Evolutionary conservation across 768 basidiomycete genomes (phyloP).

Genomic region (Panaeolus papilionaceus): DNA sequence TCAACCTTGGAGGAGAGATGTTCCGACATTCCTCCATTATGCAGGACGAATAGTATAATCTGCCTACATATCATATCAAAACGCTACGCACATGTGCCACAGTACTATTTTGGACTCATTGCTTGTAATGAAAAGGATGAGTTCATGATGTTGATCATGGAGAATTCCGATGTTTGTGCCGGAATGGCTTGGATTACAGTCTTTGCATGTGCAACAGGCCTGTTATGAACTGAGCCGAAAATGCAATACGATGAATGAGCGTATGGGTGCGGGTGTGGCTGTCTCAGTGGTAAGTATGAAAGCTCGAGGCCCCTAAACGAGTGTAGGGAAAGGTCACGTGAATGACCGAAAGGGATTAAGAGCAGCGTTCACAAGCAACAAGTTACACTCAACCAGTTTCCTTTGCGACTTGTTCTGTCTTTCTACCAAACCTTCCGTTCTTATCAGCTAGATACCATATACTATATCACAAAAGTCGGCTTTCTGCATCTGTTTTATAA

Average conservation of each 20-base stretch:
- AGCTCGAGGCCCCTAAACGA: slow-evolving; percentile 1
- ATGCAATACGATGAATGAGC: too few relatives aligned
- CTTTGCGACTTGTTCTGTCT: slow-evolving; percentile 11
- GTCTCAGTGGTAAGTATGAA: background rate
- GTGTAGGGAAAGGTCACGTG: background rate
- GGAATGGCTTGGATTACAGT: background rate
- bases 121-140: background rate
- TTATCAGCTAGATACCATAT: background rate
- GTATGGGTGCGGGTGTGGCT: background rate
- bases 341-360: slow-evolving; percentile 10
- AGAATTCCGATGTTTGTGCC: background rate
- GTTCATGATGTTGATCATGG: background rate
- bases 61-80: background rate
- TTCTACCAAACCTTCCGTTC: background rate
- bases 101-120: too few relatives aligned
- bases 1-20: background rate
- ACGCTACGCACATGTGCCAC: background rate
- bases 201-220: too few relatives aligned
- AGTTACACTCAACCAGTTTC: slow-evolving; percentile 13
- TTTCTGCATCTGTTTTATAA: background rate
- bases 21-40: background rate
- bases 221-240: background rate
- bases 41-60: background rate
- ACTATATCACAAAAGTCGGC: background rate
- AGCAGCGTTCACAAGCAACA: slow-evolving; percentile 8